These are phyloP conservation scores for Pseudodiploospora longispora DNA, from an alignment of 2,329 filamentous ascomycete species.

Conservation along the genomic window DNA sequence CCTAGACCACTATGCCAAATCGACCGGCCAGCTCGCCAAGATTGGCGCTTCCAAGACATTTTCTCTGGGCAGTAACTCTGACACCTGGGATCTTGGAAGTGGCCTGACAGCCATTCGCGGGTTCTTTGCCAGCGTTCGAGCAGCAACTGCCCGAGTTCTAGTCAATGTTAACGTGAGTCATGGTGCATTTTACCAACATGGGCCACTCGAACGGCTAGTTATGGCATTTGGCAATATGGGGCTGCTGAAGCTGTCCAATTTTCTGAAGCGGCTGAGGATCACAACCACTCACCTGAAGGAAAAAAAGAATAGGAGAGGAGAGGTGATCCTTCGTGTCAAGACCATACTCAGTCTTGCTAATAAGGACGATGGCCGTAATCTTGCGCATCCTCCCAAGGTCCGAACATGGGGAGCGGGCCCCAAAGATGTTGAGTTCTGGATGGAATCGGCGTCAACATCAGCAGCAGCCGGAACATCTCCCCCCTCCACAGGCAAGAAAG, in stretches of 20 bases:
- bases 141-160: constrained; percentile 9
- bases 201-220: constrained; percentile 15
- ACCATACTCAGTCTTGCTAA: constrained; percentile 28
- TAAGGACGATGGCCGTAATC: constrained; percentile 21
- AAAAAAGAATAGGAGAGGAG: constrained; percentile 21
- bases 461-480: neutral
- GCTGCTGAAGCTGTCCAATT: constrained; percentile 19
- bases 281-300: constrained; percentile 29
- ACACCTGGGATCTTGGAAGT: constrained; percentile 14
- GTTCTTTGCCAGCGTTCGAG: constrained; percentile 12
- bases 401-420: constrained; percentile 35
- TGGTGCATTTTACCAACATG: constrained; percentile 23
- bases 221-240: constrained; percentile 2
- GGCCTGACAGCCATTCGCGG: constrained; percentile 24
- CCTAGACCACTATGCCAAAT: constrained; percentile 25
- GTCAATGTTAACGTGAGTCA: constrained; percentile 25
- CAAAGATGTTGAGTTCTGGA: constrained; percentile 46
- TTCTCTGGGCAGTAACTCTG: constrained; percentile 2
- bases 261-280: constrained; percentile 29
- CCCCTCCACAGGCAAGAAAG: constrained; percentile 1
- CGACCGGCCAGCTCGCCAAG: constrained; percentile 13
- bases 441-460: constrained; percentile 16
- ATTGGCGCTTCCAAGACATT: constrained; percentile 25
- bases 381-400: constrained; percentile 19
- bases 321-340: constrained; percentile 28